Base-by-base conservation (phyloP, 768 basidiomycete genomes). In the Rhizopogon vulgaris region DNA sequence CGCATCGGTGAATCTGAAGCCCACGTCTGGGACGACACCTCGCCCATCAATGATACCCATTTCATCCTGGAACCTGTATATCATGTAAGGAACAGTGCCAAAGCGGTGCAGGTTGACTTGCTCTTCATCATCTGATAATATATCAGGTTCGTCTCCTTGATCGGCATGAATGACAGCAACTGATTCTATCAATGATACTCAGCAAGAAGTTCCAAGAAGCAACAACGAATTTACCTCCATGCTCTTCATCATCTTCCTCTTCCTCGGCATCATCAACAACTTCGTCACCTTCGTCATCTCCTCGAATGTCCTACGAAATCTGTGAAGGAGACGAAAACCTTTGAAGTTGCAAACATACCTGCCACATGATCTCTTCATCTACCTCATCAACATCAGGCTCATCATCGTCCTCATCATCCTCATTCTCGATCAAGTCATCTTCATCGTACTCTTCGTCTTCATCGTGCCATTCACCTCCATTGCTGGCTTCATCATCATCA, bases 41-140 rank as follows among this genome's bases (percentile, higher is more conserved):
- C 63, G 64, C 46, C 65, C 61, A 49, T 74, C 71, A 47, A 71
- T 61, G 34, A 72, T 62, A 11, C 68, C 72, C 36, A 77, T 57
- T 28, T 75, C 75, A 38, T 69, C 65, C 38, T 66, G 68, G 54
- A 70, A 73, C 52, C 76, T 77, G 40, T n/a, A 41, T 22, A 51
- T 34, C 30, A 15, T 17, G 53, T 68, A 41, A 69, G 62, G 34
- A 14, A 11, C 38, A 34, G 41, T 10, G 48, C 49, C 42, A 42
- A 24, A 41, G 0, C 7, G n/a, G 28, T 38, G 42, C 45, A 47
- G 25, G 1, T 27, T 51, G 24, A 67, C 75, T 47, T 71, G 84
- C 73, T 84, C 85, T 57, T 84, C 81, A 48, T 83, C 85, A 56
- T 84, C 83, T 10, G 84, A 87, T 40, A 70, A 72, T 64, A 78